Percentiles rank a stretch among this genome's conserved stretches.
phyloP scores from a whole-genome alignment of 2,329 filamentous ascomycete species.

The Escovopsis weberi region DNA sequence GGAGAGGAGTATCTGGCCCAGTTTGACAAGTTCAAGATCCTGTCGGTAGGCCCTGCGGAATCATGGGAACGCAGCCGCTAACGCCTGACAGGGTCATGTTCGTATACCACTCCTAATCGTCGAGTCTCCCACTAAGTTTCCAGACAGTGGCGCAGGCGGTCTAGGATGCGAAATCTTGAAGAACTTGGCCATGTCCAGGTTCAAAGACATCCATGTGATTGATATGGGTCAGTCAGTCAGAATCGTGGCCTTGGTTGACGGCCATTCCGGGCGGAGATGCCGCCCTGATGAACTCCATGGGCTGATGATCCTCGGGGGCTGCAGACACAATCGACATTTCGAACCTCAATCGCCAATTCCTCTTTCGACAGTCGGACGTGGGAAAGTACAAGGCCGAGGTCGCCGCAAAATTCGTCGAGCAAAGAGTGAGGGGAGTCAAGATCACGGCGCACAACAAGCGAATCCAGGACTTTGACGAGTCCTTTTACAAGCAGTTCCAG shows the following conservation, averaged over 20 bases:
- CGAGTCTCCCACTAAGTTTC: neutral
- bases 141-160: slow-evolving; percentile 69
- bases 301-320: neutral
- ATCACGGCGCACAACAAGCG: slow-evolving; percentile 90
- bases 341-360: slow-evolving; percentile 93
- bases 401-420: slow-evolving; percentile 81
- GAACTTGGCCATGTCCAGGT: slow-evolving; percentile 86
- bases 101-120: slow-evolving; percentile 13
- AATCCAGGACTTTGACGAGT: slow-evolving; percentile 93
- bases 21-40: slow-evolving; percentile 57
- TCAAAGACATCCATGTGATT: slow-evolving; percentile 95
- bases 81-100: slow-evolving; percentile 32
- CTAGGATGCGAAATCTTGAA: slow-evolving; percentile 95
- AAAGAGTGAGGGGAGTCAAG: slow-evolving; percentile 72
- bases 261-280: no score
- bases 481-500: slow-evolving; percentile 95
- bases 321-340: slow-evolving; percentile 95
- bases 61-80: slow-evolving; percentile 1
- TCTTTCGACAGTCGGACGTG: slow-evolving; percentile 84
- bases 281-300: no score
- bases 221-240: slow-evolving; percentile 64
- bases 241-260: no score
- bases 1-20: slow-evolving; percentile 37
- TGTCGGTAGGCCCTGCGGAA: slow-evolving; percentile 37
- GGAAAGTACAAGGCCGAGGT: slow-evolving; percentile 90